phyloP scores from a whole-genome alignment of 2,329 filamentous ascomycete genomes.

The Penicillium sp. region DNA sequence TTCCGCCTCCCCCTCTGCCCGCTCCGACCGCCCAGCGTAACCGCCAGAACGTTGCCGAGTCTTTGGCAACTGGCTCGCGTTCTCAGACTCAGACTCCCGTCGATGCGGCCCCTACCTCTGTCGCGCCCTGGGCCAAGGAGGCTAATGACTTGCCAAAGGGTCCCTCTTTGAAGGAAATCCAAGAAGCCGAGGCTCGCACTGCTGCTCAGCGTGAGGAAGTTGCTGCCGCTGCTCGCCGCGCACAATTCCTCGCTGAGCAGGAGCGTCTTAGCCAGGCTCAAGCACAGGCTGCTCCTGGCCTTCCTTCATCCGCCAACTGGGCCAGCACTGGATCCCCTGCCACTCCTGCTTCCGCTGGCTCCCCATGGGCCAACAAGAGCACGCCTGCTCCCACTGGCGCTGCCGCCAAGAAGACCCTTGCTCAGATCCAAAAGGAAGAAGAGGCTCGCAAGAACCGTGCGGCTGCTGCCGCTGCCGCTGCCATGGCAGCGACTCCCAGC shows the following conservation, averaged over 20 bases:
- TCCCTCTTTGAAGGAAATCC: conserved; percentile 92
- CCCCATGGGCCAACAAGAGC: conserved; percentile 56
- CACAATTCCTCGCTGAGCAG: conserved; percentile 69
- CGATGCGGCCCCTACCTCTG: conserved; percentile 68
- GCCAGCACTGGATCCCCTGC: conserved; percentile 72
- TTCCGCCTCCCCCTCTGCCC: conserved; percentile 79
- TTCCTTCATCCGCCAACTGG: conserved; percentile 90
- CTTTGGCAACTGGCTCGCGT: conserved; percentile 63
- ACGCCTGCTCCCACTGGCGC: conserved; percentile 39
- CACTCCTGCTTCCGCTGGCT: conserved; percentile 54
- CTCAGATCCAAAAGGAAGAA: conserved; percentile 96
- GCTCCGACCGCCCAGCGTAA: conserved; percentile 86
- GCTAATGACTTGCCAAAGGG: conserved; percentile 72
- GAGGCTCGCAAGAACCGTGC: conserved; percentile 83
- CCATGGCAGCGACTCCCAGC: conserved; percentile 47
- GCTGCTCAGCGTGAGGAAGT: conserved; percentile 85
- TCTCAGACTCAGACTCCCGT: conserved; percentile 77
- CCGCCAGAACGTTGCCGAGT: conserved; percentile 79
- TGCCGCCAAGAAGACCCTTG: conserved; percentile 79
- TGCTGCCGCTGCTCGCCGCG: conserved; percentile 75
- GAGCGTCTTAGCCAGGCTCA: conserved; percentile 69
- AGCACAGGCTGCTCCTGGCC: conserved; percentile 66
- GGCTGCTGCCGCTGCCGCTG: conserved; percentile 48
- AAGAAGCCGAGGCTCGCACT: conserved; percentile 91
- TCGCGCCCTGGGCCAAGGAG: conserved; percentile 96